Evolutionary conservation across 768 basidiomycete species (phyloP).

Genomic region (Psilocybe cyanescens): DNA sequence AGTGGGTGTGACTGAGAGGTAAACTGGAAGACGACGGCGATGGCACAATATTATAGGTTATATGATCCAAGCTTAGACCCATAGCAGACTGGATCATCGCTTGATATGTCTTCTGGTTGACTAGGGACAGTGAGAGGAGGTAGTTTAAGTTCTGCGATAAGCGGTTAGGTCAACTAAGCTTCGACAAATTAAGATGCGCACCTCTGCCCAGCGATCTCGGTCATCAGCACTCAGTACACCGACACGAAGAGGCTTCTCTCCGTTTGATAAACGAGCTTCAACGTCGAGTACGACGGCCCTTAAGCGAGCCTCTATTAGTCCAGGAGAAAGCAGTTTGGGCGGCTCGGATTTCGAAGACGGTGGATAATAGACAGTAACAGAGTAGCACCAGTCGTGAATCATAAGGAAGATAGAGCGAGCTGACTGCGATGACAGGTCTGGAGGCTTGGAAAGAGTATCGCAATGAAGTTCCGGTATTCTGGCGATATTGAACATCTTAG

Average conservation of each 20-base stretch:
- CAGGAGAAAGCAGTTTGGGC: constrained; percentile 34
- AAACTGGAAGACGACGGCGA: constrained; percentile 13
- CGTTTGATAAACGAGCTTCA: constrained; percentile 44
- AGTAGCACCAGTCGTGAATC: constrained; percentile 79
- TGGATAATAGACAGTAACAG: constrained; percentile 65
- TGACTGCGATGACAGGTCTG: constrained; percentile 45
- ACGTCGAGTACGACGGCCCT: constrained; percentile 61
- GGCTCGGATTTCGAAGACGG: constrained; percentile 27
- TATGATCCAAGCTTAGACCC: constrained; percentile 80
- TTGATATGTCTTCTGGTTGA: constrained; percentile 63
- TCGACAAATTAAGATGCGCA: constrained; percentile 35
- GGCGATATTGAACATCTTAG: constrained; percentile 74
- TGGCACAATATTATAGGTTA: constrained; percentile 50
- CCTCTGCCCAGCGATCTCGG: constrained; percentile 81
- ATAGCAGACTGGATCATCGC: constrained; percentile 78
- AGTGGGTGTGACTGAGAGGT: constrained; percentile 20
- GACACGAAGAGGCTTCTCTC: constrained; percentile 63
- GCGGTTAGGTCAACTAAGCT: neutral
- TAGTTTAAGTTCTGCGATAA: constrained; percentile 66
- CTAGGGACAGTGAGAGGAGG: constrained; percentile 67
- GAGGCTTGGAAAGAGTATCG: constrained; percentile 62
- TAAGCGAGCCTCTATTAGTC: constrained; percentile 48
- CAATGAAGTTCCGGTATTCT: constrained; percentile 72
- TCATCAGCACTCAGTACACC: constrained; percentile 80
- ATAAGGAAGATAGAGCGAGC: constrained; percentile 70